phyloP scores from a whole-genome alignment of 306 rosid genomes.

The Benincasa hispida region DNA sequence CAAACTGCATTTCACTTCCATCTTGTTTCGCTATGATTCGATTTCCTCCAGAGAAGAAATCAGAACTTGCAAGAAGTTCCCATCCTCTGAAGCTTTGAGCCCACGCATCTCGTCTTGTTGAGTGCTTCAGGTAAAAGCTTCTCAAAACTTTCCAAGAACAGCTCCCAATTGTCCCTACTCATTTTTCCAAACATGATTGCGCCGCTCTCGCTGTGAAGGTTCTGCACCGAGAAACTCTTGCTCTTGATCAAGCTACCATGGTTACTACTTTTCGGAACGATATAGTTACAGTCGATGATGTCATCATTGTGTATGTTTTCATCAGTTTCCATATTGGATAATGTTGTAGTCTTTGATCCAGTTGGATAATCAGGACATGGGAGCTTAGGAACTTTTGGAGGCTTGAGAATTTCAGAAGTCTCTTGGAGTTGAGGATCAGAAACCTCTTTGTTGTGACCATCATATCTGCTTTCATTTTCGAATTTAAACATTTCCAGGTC shows the following conservation, averaged over 20 bases:
- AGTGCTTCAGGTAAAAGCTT: conserved; percentile 35
- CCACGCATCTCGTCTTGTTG: conserved; percentile 24
- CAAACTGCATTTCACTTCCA: conserved; percentile 1
- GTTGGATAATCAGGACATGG: not conserved
- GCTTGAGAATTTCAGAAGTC: conserved; percentile 10
- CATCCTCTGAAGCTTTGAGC: conserved; percentile 30
- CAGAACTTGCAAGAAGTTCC: conserved; percentile 40
- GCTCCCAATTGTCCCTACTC: conserved; percentile 48
- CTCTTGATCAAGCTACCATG: conserved; percentile 13
- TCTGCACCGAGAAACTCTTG: conserved; percentile 23
- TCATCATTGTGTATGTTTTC: not conserved
- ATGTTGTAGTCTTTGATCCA: conserved; percentile 10
- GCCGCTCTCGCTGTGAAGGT: conserved; percentile 17
- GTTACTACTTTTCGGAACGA: not conserved
- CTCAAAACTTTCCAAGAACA: conserved; percentile 43
- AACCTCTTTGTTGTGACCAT: conserved; percentile 11
- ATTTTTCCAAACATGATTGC: conserved; percentile 56
- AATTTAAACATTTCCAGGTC: conserved; percentile 15
- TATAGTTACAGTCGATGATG: not conserved
- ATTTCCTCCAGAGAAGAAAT: not conserved
- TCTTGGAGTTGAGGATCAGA: conserved; percentile 14
- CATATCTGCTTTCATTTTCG: conserved; percentile 9
- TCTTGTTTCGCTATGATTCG: not conserved
- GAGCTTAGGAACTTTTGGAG: conserved; percentile 15
- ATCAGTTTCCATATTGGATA: not conserved